Evolutionary conservation across 129 eudicot species (phyloP).

Genomic region (Centrapalus pauciflorus): DNA sequence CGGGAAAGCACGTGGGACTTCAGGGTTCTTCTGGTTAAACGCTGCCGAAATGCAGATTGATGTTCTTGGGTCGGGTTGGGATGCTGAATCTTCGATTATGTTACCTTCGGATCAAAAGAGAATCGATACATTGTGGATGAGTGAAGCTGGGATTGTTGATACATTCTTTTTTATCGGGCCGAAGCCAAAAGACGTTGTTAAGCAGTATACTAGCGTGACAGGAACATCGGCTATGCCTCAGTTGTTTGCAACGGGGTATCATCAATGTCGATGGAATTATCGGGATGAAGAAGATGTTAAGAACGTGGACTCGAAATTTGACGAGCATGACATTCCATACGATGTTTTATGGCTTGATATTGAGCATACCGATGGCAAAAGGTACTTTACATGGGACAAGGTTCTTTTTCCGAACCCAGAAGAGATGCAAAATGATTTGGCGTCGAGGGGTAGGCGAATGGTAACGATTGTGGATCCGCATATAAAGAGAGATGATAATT

Average conservation of each 20-base stretch:
- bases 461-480: slow-evolving; percentile 98
- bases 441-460: slow-evolving; percentile 84
- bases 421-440: slow-evolving; percentile 87
- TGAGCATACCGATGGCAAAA: slow-evolving; percentile 90
- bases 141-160: slow-evolving; percentile 92
- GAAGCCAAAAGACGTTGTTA: slow-evolving; percentile 82
- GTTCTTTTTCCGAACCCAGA: slow-evolving; percentile 86
- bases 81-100: slow-evolving; percentile 41
- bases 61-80: slow-evolving; percentile 90
- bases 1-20: slow-evolving; percentile 56
- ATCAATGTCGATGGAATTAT: slow-evolving; percentile 97
- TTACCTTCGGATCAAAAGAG: slow-evolving; percentile 65
- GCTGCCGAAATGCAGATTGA: slow-evolving; percentile 99
- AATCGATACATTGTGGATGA: slow-evolving; percentile 94
- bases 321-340: slow-evolving; percentile 87
- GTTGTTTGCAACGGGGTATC: slow-evolving; percentile 81
- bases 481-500: slow-evolving; percentile 75
- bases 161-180: slow-evolving; percentile 92
- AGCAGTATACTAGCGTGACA: slow-evolving; percentile 76
- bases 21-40: slow-evolving; percentile 95
- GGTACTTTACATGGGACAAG: slow-evolving; percentile 92
- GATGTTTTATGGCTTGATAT: slow-evolving; percentile 99
- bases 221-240: slow-evolving; percentile 92
- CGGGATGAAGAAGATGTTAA: slow-evolving; percentile 92
- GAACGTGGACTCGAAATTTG: slow-evolving; percentile 79